Evolutionary conservation across 805 yeast species (phyloP), one percentile per base, ranked within the genome.

Genomic region (Ascoidea tarda): DNA sequence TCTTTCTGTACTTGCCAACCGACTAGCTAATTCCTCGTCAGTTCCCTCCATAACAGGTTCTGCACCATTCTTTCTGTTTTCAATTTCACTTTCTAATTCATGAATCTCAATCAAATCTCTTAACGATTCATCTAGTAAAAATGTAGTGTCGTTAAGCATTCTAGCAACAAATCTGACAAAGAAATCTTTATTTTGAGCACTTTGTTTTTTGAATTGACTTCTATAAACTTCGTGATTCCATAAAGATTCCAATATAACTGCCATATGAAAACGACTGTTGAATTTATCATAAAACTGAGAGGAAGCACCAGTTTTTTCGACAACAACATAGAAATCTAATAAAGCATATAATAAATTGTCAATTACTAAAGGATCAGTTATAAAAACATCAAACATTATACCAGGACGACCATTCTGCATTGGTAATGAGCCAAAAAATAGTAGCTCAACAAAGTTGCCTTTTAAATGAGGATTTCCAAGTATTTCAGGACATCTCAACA

Each of bases 281-380:
- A 93, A 93, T 68, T 93, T 93, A 66, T 93, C 99, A 66, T 91
- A 91, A 63, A 91, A 93, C 67, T 93, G 98, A 0, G 95, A 81
- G 6, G 91, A 82, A 1, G 96, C 84, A 6, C 99, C 99, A 0
- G 99, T 93, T 62, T 87, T 89, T 65, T 93, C 99, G 50, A 91
- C 90, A 74, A 87, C 87, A 44, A 93, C 96, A 65, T 91, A 93
- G 56, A 89, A 85, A 60, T 88, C 95, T 67, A 93, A 75, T 53
- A 93, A 73, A 0, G 96, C 85, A 61, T 87, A 89, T 53, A 93
- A 70, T 57, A 93, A 64, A 63, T 89, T 80, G 46, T 81, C 71
- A 33, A 70, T 68, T 1, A 88, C 83, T 28, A 84, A 60, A 51
- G 76, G 74, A 60, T 88, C 81, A 8, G 79, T 69, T 59, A 76